phyloP scores from a whole-genome alignment of 768 basidiomycete genomes.

The Rhodotorula toruloides region DNA sequence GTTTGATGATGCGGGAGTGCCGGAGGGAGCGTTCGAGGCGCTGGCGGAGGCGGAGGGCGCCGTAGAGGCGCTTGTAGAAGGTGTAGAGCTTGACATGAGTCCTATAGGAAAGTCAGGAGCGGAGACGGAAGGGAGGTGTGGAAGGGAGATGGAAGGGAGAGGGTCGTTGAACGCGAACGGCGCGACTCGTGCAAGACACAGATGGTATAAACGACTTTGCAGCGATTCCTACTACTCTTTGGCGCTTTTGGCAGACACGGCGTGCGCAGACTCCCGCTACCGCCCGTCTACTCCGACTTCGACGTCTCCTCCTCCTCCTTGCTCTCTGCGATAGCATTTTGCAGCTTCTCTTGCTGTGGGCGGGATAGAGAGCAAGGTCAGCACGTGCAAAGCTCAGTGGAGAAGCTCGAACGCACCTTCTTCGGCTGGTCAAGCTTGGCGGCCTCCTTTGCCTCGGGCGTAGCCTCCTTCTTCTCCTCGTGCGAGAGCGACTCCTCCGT shows the following conservation, averaged over 20 bases:
- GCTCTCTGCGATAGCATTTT: background rate
- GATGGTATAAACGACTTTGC: too few relatives aligned
- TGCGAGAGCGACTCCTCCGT: background rate
- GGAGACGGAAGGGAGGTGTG: background rate
- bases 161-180: too few relatives aligned
- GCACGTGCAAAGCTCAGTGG: background rate
- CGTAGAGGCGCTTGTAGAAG: too few relatives aligned
- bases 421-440: slow-evolving; percentile 3
- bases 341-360: background rate
- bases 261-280: background rate
- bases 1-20: too few relatives aligned
- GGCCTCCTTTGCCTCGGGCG: background rate
- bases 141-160: background rate
- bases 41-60: too few relatives aligned
- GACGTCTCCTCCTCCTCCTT: slow-evolving; percentile 1
- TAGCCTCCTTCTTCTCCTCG: background rate
- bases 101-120: too few relatives aligned
- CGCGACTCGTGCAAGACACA: too few relatives aligned
- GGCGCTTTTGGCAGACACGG: background rate
- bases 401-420: background rate
- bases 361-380: background rate
- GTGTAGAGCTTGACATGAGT: too few relatives aligned
- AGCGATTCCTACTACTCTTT: too few relatives aligned
- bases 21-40: too few relatives aligned
- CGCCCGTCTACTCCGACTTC: background rate